A percentile compares a stretch with the other conserved stretches of the same genome.
Evolutionary conservation across 495 filamentous ascomycete genomes (phyloP).

Genomic region (Sordaria brevicollis): DNA sequence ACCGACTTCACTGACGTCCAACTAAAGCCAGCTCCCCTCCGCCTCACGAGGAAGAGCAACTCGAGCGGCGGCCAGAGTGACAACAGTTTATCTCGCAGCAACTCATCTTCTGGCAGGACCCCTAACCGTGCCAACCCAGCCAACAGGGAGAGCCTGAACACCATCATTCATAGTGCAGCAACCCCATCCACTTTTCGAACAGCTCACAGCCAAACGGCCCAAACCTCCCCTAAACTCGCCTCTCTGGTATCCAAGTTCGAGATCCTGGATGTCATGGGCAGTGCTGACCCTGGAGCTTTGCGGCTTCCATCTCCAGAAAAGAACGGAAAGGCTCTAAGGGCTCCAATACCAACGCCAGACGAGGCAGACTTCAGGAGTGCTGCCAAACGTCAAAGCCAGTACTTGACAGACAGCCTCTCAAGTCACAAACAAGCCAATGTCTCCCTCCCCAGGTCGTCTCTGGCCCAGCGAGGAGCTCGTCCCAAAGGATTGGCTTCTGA

Average conservation of each 20-base stretch:
- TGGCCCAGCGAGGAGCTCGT: neutral
- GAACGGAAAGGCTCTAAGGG: neutral
- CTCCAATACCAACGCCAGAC: neutral
- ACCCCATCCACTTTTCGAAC: neutral
- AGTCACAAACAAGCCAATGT: neutral
- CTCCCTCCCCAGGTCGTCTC: neutral
- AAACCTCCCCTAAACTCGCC: conserved; percentile 14
- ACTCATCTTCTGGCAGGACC: neutral
- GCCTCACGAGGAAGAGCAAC: conserved; percentile 15
- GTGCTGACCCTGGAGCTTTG: conserved; percentile 4
- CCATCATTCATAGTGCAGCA: conserved; percentile 2
- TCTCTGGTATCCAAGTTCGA: conserved; percentile 33
- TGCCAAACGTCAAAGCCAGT: neutral
- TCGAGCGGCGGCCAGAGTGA: conserved; percentile 4
- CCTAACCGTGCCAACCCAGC: neutral
- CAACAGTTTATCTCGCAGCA: neutral
- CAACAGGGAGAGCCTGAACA: neutral
- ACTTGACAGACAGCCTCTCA: neutral
- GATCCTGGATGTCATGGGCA: conserved; percentile 23
- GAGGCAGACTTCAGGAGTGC: neutral
- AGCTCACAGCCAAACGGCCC: neutral
- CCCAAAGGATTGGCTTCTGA: neutral
- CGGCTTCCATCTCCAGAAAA: neutral
- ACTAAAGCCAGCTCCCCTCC: conserved; percentile 22
- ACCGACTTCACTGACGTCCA: conserved; percentile 10